Evolutionary conservation across 1,284 basidiomycete genomes (phyloP).

Genomic region (Ceratobasidium sp.): DNA sequence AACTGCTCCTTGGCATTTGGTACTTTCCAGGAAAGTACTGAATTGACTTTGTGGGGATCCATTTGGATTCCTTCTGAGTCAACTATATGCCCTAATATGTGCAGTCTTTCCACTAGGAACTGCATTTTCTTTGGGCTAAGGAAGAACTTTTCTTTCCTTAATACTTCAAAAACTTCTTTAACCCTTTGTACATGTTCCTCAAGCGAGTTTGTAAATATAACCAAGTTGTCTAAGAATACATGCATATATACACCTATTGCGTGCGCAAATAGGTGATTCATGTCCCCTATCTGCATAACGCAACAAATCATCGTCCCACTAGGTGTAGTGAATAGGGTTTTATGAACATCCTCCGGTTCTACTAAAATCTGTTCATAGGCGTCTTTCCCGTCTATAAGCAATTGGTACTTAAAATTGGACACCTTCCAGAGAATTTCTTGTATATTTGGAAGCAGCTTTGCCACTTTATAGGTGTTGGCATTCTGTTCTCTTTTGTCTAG

Average conservation of each 20-base stretch:
- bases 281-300: slow-evolving; percentile 56
- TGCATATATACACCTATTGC: slow-evolving; percentile 48
- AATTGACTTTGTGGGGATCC: too few relatives aligned
- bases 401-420: slow-evolving; percentile 47
- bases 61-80: too few relatives aligned
- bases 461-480: slow-evolving; percentile 55
- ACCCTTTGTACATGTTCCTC: slow-evolving; percentile 41
- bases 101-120: too few relatives aligned
- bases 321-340: slow-evolving; percentile 51
- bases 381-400: slow-evolving; percentile 51
- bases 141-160: slow-evolving; percentile 40
- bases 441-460: slow-evolving; percentile 54
- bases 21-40: too few relatives aligned
- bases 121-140: too few relatives aligned
- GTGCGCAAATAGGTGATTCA: slow-evolving; percentile 53
- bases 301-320: slow-evolving; percentile 56
- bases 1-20: too few relatives aligned
- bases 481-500: slow-evolving; percentile 53
- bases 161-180: slow-evolving; percentile 27
- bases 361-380: slow-evolving; percentile 55
- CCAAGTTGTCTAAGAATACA: slow-evolving; percentile 55
- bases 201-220: slow-evolving; percentile 46
- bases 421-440: slow-evolving; percentile 52
- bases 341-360: slow-evolving; percentile 49
- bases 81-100: too few relatives aligned